These are phyloP conservation scores for Circinella minor DNA, from an alignment of 371 early-diverging fungal species.

Conservation along the genomic window DNA sequence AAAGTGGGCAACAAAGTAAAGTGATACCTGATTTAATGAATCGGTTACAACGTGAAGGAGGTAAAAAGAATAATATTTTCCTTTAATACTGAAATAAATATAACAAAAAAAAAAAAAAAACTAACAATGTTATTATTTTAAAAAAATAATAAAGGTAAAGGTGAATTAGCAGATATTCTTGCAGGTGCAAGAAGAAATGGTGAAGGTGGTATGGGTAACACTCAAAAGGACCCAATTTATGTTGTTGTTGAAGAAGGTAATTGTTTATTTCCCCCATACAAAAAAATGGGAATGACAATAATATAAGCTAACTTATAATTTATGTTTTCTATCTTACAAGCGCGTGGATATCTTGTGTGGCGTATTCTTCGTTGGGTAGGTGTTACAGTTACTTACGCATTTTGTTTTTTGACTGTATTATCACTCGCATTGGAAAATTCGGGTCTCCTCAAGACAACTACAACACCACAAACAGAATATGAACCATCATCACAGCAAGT, in stretches of 20 bases:
- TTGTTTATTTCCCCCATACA: too few species aligned
- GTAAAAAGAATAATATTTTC: background rate
- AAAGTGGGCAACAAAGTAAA: constrained; percentile 60
- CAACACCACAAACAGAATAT: constrained; percentile 65
- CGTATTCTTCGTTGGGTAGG: constrained; percentile 74
- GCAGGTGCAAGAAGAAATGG: constrained; percentile 12
- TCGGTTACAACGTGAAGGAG: constrained; percentile 50
- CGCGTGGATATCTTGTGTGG: constrained; percentile 64
- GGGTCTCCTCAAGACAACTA: constrained; percentile 70
- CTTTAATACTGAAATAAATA: too few species aligned
- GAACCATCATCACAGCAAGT: constrained; percentile 70
- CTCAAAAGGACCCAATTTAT: constrained; percentile 56
- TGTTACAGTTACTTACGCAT: constrained; percentile 76
- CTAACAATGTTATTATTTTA: background rate
- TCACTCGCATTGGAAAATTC: constrained; percentile 81
- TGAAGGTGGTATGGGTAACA: constrained; percentile 14
- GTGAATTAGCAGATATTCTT: constrained; percentile 14
- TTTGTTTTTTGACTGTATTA: constrained; percentile 76
- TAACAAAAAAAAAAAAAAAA: background rate
- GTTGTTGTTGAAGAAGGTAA: constrained; percentile 64
- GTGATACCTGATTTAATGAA: constrained; percentile 63
- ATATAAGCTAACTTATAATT: background rate
- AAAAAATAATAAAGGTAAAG: background rate
- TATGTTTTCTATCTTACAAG: background rate
- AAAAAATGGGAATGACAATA: too few species aligned